Evolutionary conservation across 2,329 filamentous ascomycete genomes (phyloP), one percentile per base, ranked within the genome.

Genomic region (Fusarium bactridioides): DNA sequence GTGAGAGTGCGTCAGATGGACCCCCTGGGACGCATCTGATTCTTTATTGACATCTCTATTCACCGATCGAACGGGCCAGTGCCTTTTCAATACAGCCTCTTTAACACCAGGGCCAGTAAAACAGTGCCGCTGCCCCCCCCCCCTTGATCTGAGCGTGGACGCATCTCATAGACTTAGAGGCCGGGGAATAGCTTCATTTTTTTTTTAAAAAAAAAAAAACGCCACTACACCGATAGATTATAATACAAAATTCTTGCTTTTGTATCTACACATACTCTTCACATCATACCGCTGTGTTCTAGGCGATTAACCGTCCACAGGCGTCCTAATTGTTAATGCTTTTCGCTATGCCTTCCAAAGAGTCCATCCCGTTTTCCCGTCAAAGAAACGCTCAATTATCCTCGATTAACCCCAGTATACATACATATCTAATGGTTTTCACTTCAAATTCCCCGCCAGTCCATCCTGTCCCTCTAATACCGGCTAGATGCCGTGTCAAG

Each of bases 311-410:
- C 45, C n/a, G 33, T 27, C 54, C 48, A 66, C 51, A 55, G 29
- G 29, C 53, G 43, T 55, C 64, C 33, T 63, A 40, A 23, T 67
- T 43, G 40, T 71, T 40, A 63, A 62, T 66, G 47, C 60, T 69
- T 61, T 65, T 64, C 58, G 70, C 70, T 67, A 64, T 73, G 58
- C 70, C 55, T 51, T 48, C 62, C 37, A 57, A 60, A 61, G 35
- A 29, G 37, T 57, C 67, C 58, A 45, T 69, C 58, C 70, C 61
- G 55, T 58, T 73, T 58, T 58, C 62, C 70, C 61, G 41, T 54
- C 48, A 47, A 60, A 67, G 68, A 67, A 74, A 72, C 65, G 69
- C 72, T 67, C 65, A 73, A 74, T 69, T 73, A 70, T 72, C 73
- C 61, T 74, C 70, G 56, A 73, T 74, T 73, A 72, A 68, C 58